Evolutionary conservation across 2,329 filamentous ascomycete genomes (phyloP).

Genomic region (Malbranchea zuffiana): DNA sequence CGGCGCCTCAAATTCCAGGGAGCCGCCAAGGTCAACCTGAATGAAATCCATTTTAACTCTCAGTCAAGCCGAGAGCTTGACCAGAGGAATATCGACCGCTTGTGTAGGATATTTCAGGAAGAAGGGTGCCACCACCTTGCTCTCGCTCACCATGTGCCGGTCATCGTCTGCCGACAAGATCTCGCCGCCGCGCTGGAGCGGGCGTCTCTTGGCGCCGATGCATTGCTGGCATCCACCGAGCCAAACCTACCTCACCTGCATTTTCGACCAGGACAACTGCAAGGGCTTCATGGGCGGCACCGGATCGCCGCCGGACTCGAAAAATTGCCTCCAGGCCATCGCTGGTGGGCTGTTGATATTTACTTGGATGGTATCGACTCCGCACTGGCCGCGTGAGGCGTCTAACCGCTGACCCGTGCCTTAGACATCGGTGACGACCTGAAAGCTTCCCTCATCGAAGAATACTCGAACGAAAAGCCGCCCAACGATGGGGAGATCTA

Average conservation of each 20-base stretch:
- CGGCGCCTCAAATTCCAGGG: conserved; percentile 19
- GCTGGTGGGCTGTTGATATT: conserved; percentile 10
- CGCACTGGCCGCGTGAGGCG: not conserved
- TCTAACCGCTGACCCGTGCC: not conserved
- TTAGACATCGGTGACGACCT: conserved; percentile 21
- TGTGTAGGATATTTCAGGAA: conserved; percentile 18
- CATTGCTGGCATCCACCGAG: conserved; percentile 6
- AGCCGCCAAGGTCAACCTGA: conserved; percentile 18
- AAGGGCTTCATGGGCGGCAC: conserved; percentile 9
- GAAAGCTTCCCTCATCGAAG: conserved; percentile 19
- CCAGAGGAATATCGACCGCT: conserved; percentile 17
- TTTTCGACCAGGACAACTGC: conserved; percentile 5
- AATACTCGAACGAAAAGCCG: conserved; percentile 22
- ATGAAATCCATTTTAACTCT: conserved; percentile 18
- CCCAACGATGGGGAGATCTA: conserved; percentile 23
- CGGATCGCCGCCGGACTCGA: conserved; percentile 4
- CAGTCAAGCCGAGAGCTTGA: conserved; percentile 15
- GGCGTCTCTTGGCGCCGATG: not conserved
- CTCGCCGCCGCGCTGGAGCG: not conserved
- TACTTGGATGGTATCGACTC: conserved; percentile 9
- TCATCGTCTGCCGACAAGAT: not conserved
- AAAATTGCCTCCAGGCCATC: conserved; percentile 2
- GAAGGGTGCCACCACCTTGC: conserved; percentile 18
- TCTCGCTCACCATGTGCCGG: conserved; percentile 18
- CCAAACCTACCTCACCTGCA: conserved; percentile 1